Evolutionary conservation across 2,329 filamentous ascomycete genomes (phyloP), one percentile per base, ranked within the genome.

Genomic region (Fusarium tricinctum): DNA sequence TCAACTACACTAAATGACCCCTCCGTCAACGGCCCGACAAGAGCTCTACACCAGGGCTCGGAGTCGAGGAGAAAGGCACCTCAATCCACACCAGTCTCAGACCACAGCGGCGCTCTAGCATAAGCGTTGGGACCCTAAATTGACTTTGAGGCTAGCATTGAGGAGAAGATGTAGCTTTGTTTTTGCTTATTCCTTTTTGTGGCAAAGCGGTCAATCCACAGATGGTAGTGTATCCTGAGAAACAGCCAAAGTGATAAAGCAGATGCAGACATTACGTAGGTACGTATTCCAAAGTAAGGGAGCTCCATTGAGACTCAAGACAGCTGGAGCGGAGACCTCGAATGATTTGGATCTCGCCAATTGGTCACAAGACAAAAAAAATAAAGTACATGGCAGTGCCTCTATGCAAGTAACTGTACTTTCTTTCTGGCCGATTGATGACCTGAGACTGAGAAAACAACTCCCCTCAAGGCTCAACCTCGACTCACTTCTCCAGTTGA

Each of bases 251-350:
- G 47, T 30, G 26, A 50, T 39, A 15, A 22, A 57, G 43, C 15
- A 63, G 66, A 68, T 68, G 59, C 57, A 72, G 39, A 48, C 43
- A 70, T 70, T 73, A 63, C 61, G 58, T 70, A 70, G 55, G 56
- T 54, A 61, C 35, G 23, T 52, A 42, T 45, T 54, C 45, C 47
- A 54, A 54, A 33, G 8, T 46, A 43, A 58, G 59, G 17, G 33
- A 35, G 33, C 17, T 35, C 33, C 33, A n/a, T 65, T 45, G 58
- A 64, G 48, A 64, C 58, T 49, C 50, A 54, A 71, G 55, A 58
- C n/a, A 17, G 35, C 35, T 38, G 35, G 40, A 23, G 45, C 50
- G 64, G 70, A 69, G 62, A 62, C 57, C 51, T 53, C 48, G 35
- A 49, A 56, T 48, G 56, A 58, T 47, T 52, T 44, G 45, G 56